Evolutionary conservation across 331 rosid genomes (phyloP).

Genomic region (Rosa hybrid): DNA sequence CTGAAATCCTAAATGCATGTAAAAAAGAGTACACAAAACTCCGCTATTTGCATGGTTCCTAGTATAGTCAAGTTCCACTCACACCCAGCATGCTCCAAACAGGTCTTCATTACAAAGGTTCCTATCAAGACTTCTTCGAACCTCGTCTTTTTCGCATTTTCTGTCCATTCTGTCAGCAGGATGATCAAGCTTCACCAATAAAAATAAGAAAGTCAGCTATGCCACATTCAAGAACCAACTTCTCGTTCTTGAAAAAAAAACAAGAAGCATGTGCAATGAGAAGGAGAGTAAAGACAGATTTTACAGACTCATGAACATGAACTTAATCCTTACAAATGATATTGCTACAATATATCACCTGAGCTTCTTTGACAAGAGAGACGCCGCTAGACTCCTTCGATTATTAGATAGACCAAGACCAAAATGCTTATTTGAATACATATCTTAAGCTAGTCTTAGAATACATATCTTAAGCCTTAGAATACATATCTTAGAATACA

Average conservation of each 20-base stretch:
- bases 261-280: not conserved
- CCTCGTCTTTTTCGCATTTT: not conserved
- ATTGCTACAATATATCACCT: not conserved
- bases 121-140: no score
- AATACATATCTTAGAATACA: no score
- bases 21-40: no score
- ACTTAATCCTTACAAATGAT: not conserved
- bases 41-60: no score
- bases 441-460: no score
- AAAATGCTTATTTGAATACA: no score
- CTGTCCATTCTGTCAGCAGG: not conserved
- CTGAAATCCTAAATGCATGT: no score
- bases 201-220: not conserved
- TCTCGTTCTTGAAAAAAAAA: not conserved
- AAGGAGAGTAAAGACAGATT: not conserved
- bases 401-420: no score
- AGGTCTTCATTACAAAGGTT: no score
- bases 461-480: no score
- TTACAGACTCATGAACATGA: not conserved
- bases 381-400: not conserved
- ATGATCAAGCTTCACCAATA: not conserved
- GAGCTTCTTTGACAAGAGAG: not conserved
- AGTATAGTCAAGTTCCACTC: no score
- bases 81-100: no score
- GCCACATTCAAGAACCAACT: not conserved